Conservation (phyloP, 805 yeast genomes). For the Metschnikowia reukaufii region DNA sequence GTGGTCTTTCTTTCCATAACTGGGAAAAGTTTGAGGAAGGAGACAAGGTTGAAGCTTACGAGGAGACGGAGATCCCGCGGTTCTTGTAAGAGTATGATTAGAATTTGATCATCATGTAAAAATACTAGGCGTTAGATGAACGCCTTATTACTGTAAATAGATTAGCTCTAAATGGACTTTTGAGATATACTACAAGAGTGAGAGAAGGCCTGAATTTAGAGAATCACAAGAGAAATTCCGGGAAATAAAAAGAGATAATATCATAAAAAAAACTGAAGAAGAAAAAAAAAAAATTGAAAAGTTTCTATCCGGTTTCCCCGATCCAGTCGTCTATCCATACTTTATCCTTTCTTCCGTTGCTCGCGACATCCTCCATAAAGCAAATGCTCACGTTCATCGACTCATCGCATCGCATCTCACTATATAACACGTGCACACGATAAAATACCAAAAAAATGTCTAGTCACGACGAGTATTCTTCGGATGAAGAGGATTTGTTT, state of each 20-base stretch:
- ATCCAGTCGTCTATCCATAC: no score
- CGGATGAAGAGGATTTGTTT: constrained; percentile 47
- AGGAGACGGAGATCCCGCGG: constrained; percentile 51
- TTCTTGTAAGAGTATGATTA: constrained; percentile 25
- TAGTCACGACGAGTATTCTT: constrained; percentile 50
- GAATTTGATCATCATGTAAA: no score
- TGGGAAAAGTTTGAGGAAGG: constrained; percentile 74
- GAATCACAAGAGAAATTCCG: no score
- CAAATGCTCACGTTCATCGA: background rate
- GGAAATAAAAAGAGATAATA: background rate
- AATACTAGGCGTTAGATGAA: no score
- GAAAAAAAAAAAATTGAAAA: background rate
- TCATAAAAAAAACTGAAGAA: background rate
- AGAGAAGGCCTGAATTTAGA: no score
- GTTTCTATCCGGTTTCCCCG: no score
- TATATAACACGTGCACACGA: background rate
- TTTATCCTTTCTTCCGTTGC: background rate
- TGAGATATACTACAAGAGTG: no score
- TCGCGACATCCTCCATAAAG: constrained; percentile 3
- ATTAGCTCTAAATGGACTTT: background rate
- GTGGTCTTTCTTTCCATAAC: constrained; percentile 73
- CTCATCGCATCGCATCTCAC: constrained; percentile 3
- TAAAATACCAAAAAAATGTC: constrained; percentile 25
- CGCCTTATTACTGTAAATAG: constrained; percentile 8
- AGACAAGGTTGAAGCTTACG: constrained; percentile 72